Evolutionary conservation across 352 stramenopile genomes (phyloP), one percentile per base, ranked within the genome.

Genomic region (Nothophytophthora sp.): DNA sequence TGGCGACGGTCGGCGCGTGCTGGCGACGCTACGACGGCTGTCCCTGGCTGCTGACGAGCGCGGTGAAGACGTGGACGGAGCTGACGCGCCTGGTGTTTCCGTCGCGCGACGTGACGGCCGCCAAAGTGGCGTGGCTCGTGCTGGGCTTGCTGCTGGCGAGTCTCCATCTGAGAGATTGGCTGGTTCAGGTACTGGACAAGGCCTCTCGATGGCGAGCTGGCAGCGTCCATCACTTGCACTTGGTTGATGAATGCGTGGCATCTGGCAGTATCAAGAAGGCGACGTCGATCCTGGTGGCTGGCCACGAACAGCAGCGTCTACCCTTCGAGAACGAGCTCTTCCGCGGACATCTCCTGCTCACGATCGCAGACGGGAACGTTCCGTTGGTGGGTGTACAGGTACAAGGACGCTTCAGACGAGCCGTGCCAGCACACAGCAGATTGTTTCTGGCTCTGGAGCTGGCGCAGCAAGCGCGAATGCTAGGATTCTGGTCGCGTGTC

Each of bases 311-410:
- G 35, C 18, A 48, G 19, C 12, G 42, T 43, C 20, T 77, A 25
- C 25, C 72, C n/a, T 70, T 82, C 44, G 68, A 82, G 39, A 73
- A 70, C 22, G 72, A 75, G 6, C 57, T 75, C 12, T 78, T 82
- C 37, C 43, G 60, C 22, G 72, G 72, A 3, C 57, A 63, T 13
- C 34, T 67, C 20, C 54, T 80, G 16, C 59, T 82, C 23, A 51
- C 36, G 55, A 42, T 2, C 47, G 43, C 44, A 79, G 72, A 30
- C 59, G 59, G 40, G 60, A 62, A n/a, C n/a, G n/a, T n/a, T n/a
- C n/a, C n/a, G n/a, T n/a, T n/a, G n/a, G n/a, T 35, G n/a, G 75
- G 68, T 52, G 54, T 92, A 19, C 79, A 88, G 27, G 37, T 90
- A 0, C 79, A 92, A 41, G 81, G 79, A 2, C 61, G 52, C 10